Percentiles rank a stretch among this genome's conserved stretches.
These are phyloP conservation scores for Saccharomyces mikatae DNA, from an alignment of 805 yeast genomes.

Conservation along the genomic window DNA sequence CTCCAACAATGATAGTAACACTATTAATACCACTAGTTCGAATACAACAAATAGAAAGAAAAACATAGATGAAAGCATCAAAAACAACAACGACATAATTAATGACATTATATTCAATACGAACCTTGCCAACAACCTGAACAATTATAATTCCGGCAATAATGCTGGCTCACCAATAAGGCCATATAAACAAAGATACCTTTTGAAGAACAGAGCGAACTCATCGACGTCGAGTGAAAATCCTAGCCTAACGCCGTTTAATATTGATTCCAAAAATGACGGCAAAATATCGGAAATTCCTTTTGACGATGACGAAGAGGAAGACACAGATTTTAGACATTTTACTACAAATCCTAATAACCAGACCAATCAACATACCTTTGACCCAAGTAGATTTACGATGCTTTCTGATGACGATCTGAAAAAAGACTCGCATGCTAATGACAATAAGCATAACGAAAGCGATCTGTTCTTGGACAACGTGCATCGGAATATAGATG, in stretches of 20 bases:
- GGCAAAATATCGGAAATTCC: conserved; percentile 23
- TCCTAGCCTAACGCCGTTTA: not conserved
- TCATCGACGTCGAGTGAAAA: conserved; percentile 4
- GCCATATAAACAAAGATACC: conserved; percentile 8
- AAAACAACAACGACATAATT: not conserved
- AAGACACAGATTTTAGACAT: not conserved
- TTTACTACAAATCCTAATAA: not conserved
- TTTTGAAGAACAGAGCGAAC: conserved; percentile 21
- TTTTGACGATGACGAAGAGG: conserved; percentile 15
- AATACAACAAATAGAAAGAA: not conserved
- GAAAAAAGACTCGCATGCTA: not conserved
- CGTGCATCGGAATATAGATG: conserved; percentile 24
- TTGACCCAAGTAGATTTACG: not conserved
- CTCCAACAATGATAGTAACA: not conserved
- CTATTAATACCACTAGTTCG: not conserved
- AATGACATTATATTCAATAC: not conserved
- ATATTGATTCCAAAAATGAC: conserved; percentile 1
- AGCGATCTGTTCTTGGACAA: conserved; percentile 12
- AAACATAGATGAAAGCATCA: not conserved
- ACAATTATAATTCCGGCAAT: not conserved
- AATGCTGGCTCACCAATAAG: not conserved
- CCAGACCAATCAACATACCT: not conserved
- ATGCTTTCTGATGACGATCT: not conserved
- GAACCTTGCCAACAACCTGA: not conserved
- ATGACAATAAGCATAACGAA: conserved; percentile 1